Conservation (phyloP, 768 basidiomycete species). For the Amanita pallidorosea region DNA sequence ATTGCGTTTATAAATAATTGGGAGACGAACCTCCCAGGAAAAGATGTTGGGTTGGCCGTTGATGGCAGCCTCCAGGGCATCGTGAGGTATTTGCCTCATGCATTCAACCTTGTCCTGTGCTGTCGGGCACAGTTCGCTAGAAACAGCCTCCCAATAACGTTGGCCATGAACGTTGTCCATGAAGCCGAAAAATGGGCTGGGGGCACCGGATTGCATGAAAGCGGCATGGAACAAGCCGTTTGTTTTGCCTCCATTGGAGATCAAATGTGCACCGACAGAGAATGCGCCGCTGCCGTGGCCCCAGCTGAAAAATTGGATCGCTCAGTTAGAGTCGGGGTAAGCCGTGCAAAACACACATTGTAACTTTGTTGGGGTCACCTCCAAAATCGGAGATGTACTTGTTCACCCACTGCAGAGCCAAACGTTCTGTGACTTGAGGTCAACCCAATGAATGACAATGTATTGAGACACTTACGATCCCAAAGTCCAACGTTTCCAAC, state of each 20-base stretch:
- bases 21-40: conserved; percentile 26
- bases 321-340: background rate
- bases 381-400: conserved; percentile 41
- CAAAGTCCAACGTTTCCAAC: conserved; percentile 37
- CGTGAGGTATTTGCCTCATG: conserved; percentile 27
- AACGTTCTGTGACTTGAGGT: conserved; percentile 21
- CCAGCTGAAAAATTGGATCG: conserved; percentile 14
- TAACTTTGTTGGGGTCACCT: conserved; percentile 37
- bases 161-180: background rate
- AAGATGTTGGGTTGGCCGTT: conserved; percentile 31
- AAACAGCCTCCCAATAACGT: conserved; percentile 33
- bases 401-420: conserved; percentile 44
- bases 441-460: background rate
- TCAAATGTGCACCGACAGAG: conserved; percentile 27
- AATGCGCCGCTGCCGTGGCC: conserved; percentile 39
- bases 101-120: conserved; percentile 32
- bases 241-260: conserved; percentile 20
- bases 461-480: conserved; percentile 28
- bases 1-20: background rate
- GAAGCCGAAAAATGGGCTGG: conserved; percentile 13
- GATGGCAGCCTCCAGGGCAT: conserved; percentile 28
- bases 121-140: conserved; percentile 27
- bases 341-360: conserved; percentile 18
- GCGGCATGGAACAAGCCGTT: conserved; percentile 25
- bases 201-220: conserved; percentile 23